Evolutionary conservation across 352 stramenopile genomes (phyloP), one percentile per base, ranked within the genome.

Genomic region (Achlya hypogyna): DNA sequence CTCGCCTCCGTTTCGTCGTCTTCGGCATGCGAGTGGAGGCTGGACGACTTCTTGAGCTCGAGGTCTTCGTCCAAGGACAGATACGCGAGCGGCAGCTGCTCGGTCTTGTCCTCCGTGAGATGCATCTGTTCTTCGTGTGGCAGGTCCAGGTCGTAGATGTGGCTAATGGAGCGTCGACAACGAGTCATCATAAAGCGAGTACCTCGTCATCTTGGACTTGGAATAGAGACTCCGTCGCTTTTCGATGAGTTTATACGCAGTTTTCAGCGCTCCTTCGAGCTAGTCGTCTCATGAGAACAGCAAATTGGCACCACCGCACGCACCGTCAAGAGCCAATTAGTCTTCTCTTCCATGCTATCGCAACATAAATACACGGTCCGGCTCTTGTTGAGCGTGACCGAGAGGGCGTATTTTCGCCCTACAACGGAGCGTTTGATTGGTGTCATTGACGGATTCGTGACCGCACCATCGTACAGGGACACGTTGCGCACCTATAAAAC

Each of bases 281-380:
- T 42, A 42, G 6, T 16, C 34, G 34, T 42, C n/a, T n/a, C 14
- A 14, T 42, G 34, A 42, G 34, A 16, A 6, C 34, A 6, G 34
- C 34, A 42, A 42, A 6, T 14, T 6, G 6, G 34, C 34, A 42
- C 34, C 6, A 42, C 34, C 6, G 6, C 34, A 42, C 34, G 34
- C 14, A 90, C 75, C 58, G 81, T 89, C 27, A 91, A 71, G 62
- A 91, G 87, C 82, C 82, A 91, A 47, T 78, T 86, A 76, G 88
- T 91, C 62, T 89, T 89, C 67, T 91, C 82, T 69, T 91, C 82
- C 12, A 81, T 79, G 35, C 79, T 88, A 59, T 91, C 82, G 47
- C 88, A 91, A 71, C 78, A 87, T 34, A 91, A 63, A 67, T 89
- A 83, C 71, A 91, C 86, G 47, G 79, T 91, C 20, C 82, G 81